Evolutionary conservation across 2,329 filamentous ascomycete genomes (phyloP).

Genomic region (Huntiella decipiens): DNA sequence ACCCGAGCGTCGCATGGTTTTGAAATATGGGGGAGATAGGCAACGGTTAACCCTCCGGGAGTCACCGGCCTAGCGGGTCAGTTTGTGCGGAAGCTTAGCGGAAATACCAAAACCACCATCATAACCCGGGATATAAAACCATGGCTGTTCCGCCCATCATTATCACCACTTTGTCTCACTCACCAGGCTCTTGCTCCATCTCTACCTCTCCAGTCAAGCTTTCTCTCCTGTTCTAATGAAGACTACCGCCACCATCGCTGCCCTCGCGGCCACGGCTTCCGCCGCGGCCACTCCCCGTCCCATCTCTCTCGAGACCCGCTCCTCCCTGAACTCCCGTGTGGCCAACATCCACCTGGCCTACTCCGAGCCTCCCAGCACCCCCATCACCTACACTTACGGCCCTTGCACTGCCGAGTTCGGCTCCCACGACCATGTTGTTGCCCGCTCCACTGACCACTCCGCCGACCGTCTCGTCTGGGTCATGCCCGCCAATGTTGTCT

Average conservation of each 20-base stretch:
- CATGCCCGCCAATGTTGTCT: conserved; percentile 14
- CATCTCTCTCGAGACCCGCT: conserved; percentile 11
- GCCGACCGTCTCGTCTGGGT: conserved; percentile 14
- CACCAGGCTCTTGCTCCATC: conserved; percentile 2
- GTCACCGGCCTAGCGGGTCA: too few species aligned
- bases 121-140: not conserved
- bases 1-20: too few species aligned
- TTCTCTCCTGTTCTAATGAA: conserved; percentile 4
- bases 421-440: conserved; percentile 12
- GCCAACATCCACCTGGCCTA: conserved; percentile 14
- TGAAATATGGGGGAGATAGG: too few species aligned
- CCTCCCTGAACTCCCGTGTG: conserved; percentile 7
- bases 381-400: conserved; percentile 13
- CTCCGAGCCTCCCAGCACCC: conserved; percentile 10
- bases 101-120: not conserved
- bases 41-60: too few species aligned
- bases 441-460: conserved; percentile 13
- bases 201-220: not conserved
- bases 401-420: conserved; percentile 12
- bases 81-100: too few species aligned
- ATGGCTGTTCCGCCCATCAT: not conserved
- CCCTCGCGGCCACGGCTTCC: conserved; percentile 8
- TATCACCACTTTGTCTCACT: not conserved
- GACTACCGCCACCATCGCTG: conserved; percentile 7
- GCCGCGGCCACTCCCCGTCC: conserved; percentile 7